Evolutionary conservation across 1,284 basidiomycete genomes (phyloP), one percentile per base, ranked within the genome.

Genomic region (Cryptococcus sp.): DNA sequence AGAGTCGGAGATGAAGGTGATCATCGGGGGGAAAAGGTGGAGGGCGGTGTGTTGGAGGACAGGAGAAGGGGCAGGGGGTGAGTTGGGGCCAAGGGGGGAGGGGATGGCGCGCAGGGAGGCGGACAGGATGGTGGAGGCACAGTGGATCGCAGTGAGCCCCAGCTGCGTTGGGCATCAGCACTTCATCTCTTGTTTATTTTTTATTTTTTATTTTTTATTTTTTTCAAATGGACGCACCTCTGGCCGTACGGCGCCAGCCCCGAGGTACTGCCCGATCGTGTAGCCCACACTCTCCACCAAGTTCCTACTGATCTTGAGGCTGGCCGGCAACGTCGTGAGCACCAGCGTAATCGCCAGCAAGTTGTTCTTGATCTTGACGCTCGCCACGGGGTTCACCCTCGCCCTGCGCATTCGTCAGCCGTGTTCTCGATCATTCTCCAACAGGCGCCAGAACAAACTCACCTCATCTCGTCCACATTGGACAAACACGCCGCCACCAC

Each of bases 391-490:
- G 3, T 93, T 94, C 57, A 86, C 82, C 46, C 92, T 85, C 9
- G 88, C 86, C 54, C 91, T 93, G 65, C 45, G 38, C 4, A 20
- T n/a, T n/a, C 28, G 15, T 33, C 40, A 45, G 38, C 42, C n/a
- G n/a, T 13, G 12, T 15, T 53, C 38, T 46, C 13, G 16, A 46
- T 45, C 4, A 39, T 43, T 9, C 42, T 53, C 5, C 23, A 9
- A 33, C 28, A 33, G 28, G 9, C 9, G 28, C 28, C 5, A 28
- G 5, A 1, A 9, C 2, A 23, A 11, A 76, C 85, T 61, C 53
- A 91, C 91, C 91, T 84, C 86, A 96, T 91, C 61, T 89, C 91
- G 65, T 97, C 92, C 21, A 97, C 82, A 67, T 93, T 89, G 52
- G 87, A 79, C 39, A 98, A 77, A 69, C 90, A 92, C 1, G 87